Conservation (phyloP, 495 filamentous ascomycete genomes). For the Achaetomiella virescens region DNA sequence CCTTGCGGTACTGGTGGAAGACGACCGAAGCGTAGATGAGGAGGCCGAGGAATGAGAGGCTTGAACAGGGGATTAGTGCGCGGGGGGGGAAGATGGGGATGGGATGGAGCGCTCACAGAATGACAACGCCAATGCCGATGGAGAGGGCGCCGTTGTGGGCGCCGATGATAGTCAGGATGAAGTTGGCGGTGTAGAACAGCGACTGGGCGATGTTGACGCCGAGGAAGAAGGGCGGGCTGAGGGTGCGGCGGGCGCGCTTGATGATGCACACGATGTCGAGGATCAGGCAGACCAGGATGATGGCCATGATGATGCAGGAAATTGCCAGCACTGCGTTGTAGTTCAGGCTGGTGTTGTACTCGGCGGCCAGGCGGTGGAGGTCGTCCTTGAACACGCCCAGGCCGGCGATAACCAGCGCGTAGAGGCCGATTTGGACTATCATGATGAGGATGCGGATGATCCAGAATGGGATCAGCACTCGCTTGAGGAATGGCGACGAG, state of each 20-base stretch:
- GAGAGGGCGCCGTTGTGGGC: background rate
- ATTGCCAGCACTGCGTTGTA: slow-evolving; percentile 14
- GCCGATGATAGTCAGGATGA: slow-evolving; percentile 21
- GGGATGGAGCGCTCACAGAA: slow-evolving; percentile 16
- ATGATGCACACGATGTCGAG: slow-evolving; percentile 32
- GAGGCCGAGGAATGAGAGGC: slow-evolving; percentile 29
- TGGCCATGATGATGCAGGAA: slow-evolving; percentile 15
- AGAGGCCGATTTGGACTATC: slow-evolving; percentile 21
- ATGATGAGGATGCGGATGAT: slow-evolving; percentile 60
- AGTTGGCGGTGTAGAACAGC: slow-evolving; percentile 17
- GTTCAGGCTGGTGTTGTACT: slow-evolving; percentile 15
- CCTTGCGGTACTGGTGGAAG: slow-evolving; percentile 25
- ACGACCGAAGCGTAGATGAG: slow-evolving; percentile 27
- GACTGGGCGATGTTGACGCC: slow-evolving; percentile 26
- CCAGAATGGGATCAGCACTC: slow-evolving; percentile 81
- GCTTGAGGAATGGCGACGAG: slow-evolving; percentile 37
- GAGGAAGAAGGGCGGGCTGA: slow-evolving; percentile 28
- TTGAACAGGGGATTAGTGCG: slow-evolving; percentile 7
- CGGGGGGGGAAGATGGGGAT: background rate
- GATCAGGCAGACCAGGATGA: slow-evolving; percentile 21
- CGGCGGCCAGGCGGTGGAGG: background rate
- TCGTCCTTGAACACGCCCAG: slow-evolving; percentile 16
- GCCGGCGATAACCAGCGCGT: slow-evolving; percentile 17
- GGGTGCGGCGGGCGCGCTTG: slow-evolving; percentile 26
- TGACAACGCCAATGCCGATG: slow-evolving; percentile 12